Base-by-base conservation (phyloP, 306 rosid genomes). In the Sechiopsis laciniata region DNA sequence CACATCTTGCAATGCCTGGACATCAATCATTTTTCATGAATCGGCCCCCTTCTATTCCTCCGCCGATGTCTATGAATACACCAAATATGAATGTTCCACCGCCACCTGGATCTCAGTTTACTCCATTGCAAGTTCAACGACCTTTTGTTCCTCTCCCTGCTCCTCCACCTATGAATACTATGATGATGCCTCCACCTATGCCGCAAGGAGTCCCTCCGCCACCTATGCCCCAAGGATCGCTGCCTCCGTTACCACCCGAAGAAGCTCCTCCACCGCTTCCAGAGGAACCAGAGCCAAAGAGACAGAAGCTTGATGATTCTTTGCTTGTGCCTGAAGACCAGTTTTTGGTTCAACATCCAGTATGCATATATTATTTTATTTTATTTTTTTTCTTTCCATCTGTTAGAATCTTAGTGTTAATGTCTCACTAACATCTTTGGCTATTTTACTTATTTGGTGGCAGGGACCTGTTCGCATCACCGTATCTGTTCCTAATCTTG, bases 211-310 rank as follows among this genome's bases (percentile, higher is more conserved):
- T 70, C 11, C 92, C 89, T 57, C 95, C 87, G 19, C 93, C 97
- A 8, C 99, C 89, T 42, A 55, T 89, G 85, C 96, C 97, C 60
- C 90, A 87, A 17, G 99, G 97, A 58, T 32, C 87, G 82, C 90
- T 92, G 21, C 97, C 98, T 0, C 97, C 98, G 0, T 96, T 95
- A 0, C 96, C 92, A 19, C 99, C 95, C 5, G 99, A 94, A 24
- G 99, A 91, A 84, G 99, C 97, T 83, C 96, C 91, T 76, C 99
- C 97, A 3, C 96, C 97, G 0, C 97, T 89, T 35, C 99, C 95
- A 9, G 97, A 91, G 8, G 99, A 94, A 78, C 99, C 96, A 6
- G 96, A 94, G 74, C 97, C 96, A 22, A 94, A 94, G 91, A 83
- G 87, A 83, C 96, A 85, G 82, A 94, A 85, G 79, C 96, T 80